These are phyloP conservation scores for Choanephora cucurbitarum DNA, from an alignment of 371 early-diverging fungal genomes.

Conservation along the genomic window DNA sequence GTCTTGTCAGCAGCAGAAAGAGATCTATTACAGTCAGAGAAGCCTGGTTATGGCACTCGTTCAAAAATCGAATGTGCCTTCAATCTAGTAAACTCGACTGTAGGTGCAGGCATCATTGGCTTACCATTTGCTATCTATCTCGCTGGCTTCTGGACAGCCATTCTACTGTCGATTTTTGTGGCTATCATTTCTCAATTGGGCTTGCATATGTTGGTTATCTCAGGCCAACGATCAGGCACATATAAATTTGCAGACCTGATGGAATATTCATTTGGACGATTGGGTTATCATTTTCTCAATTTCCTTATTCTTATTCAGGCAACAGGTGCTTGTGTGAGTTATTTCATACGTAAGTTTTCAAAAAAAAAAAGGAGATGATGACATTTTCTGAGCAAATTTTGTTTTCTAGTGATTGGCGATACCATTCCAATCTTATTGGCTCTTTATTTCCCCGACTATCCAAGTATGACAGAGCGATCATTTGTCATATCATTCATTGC, in stretches of 20 bases:
- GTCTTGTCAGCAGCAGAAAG: constrained; percentile 33
- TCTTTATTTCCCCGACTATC: constrained; percentile 39
- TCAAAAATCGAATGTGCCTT: constrained; percentile 45
- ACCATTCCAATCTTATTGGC: constrained; percentile 57
- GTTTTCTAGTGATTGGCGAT: too few relatives aligned
- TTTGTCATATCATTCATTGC: constrained; percentile 50
- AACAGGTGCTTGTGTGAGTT: constrained; percentile 51
- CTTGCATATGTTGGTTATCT: constrained; percentile 51
- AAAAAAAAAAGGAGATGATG: too few relatives aligned
- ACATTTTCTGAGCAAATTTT: too few relatives aligned
- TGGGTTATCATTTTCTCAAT: constrained; percentile 55
- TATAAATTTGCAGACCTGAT: constrained; percentile 55
- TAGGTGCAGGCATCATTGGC: constrained; percentile 59
- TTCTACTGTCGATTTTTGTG: constrained; percentile 49
- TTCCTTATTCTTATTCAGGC: constrained; percentile 55
- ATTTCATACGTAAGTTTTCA: constrained; percentile 43
- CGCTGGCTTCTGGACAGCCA: constrained; percentile 56
- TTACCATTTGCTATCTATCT: constrained; percentile 53
- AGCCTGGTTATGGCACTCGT: constrained; percentile 53
- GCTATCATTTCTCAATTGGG: constrained; percentile 55
- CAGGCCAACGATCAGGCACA: constrained; percentile 52
- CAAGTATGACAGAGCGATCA: constrained; percentile 34
- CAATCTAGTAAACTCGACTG: constrained; percentile 64
- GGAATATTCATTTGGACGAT: constrained; percentile 55
- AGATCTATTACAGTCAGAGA: constrained; percentile 46